A percentile compares a stretch with the other conserved stretches of the same genome.
Conservation (phyloP, 1,284 basidiomycete genomes). For the Coriolopsis trogii region DNA sequence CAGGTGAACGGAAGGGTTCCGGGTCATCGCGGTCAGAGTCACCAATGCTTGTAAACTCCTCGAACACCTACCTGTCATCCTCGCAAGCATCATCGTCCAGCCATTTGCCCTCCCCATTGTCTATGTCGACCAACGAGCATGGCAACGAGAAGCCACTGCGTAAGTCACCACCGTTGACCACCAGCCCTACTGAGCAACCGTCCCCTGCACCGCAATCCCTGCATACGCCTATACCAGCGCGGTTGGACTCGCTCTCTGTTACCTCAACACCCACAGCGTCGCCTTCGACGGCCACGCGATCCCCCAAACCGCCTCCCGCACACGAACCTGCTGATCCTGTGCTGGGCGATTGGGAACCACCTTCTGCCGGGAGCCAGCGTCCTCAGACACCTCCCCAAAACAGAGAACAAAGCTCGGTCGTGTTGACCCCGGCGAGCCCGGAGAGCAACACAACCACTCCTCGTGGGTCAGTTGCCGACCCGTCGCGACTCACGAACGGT, state of each 20-base stretch:
- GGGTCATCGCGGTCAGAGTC: slow-evolving; percentile 15
- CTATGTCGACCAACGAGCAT: slow-evolving; percentile 12
- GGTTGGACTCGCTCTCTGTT: slow-evolving; percentile 16
- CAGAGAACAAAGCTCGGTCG: slow-evolving; percentile 8
- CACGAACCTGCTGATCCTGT: slow-evolving; percentile 24
- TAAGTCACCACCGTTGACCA: slow-evolving; percentile 10
- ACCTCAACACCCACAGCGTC: slow-evolving; percentile 14
- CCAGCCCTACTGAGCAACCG: slow-evolving; percentile 18
- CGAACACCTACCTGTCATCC: slow-evolving; percentile 14
- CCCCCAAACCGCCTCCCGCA: slow-evolving; percentile 6
- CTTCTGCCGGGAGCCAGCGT: too few relatives aligned
- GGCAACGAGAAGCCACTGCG: slow-evolving; percentile 12
- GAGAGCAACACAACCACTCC: slow-evolving; percentile 4
- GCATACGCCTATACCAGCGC: slow-evolving; percentile 13
- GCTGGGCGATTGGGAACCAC: slow-evolving; percentile 22
- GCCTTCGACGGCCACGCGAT: slow-evolving; percentile 12
- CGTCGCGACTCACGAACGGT: slow-evolving; percentile 3
- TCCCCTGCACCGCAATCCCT: slow-evolving; percentile 10
- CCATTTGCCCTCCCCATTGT: slow-evolving; percentile 24
- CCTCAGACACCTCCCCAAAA: slow-evolving; percentile 7
- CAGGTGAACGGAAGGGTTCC: slow-evolving; percentile 21
- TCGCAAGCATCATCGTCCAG: slow-evolving; percentile 24
- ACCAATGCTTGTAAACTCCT: slow-evolving; percentile 1
- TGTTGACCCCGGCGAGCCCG: slow-evolving; percentile 16
- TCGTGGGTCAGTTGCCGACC: slow-evolving; percentile 9